phyloP scores from a whole-genome alignment of 2,329 filamentous ascomycete species.

The Colletotrichum musae region DNA sequence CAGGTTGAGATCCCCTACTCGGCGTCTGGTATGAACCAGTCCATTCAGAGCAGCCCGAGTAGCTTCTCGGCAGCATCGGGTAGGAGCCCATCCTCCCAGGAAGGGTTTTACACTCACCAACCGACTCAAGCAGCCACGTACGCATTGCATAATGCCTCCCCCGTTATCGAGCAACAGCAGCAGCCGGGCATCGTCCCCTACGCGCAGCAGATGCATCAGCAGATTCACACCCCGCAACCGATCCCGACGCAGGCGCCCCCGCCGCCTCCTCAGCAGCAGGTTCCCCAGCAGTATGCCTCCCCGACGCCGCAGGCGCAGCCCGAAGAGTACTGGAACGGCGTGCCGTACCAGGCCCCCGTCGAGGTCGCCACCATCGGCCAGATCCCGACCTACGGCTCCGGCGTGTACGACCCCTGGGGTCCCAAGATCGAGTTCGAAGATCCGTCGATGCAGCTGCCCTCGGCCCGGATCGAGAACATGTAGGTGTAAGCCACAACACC shows the following conservation, averaged over 20 bases:
- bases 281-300: conserved; percentile 45
- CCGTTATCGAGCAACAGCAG: conserved; percentile 60
- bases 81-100: conserved; percentile 67
- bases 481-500: conserved; percentile 57
- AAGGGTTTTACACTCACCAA: conserved; percentile 71
- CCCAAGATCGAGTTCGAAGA: conserved; percentile 73
- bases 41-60: conserved; percentile 71
- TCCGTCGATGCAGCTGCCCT: conserved; percentile 71
- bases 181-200: conserved; percentile 61
- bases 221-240: conserved; percentile 52
- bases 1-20: conserved; percentile 67
- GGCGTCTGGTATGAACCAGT: conserved; percentile 61
- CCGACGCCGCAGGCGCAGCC: conserved; percentile 58
- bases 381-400: conserved; percentile 63
- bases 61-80: conserved; percentile 70
- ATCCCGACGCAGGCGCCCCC: conserved; percentile 46
- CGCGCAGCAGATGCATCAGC: conserved; percentile 53
- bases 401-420: conserved; percentile 67
- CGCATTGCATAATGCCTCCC: conserved; percentile 62
- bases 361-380: conserved; percentile 69
- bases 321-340: conserved; percentile 66
- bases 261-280: conserved; percentile 46
- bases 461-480: conserved; percentile 70
- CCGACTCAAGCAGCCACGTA: conserved; percentile 63
- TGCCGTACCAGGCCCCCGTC: conserved; percentile 70